Base-by-base conservation (phyloP, 1,284 basidiomycete genomes). In the Boletus mariae region DNA sequence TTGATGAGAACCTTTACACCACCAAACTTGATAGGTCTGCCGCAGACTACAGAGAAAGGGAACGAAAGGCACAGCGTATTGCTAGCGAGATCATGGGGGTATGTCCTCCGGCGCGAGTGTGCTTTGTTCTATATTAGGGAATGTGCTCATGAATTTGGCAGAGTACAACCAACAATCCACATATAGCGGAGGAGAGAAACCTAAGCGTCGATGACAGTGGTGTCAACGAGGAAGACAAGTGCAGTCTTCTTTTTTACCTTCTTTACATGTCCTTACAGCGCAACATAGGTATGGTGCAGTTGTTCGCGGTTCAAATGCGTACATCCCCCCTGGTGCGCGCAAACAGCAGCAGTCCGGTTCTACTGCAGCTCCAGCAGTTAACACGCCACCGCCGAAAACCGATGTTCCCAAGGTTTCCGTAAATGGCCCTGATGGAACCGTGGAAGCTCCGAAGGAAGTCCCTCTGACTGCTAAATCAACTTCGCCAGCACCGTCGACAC, bases 141-240 rank as follows among this genome's bases (percentile, higher is more conserved):
- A 26, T 20, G n/a, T 41, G 12, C 53, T 60, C 23, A 59, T 28
- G 26, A 29, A 32, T 57, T 52, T 51, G 23, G n/a, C 63, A 93
- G 92, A 73, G 80, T 57, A 60, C 78, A 5, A 76, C 84, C 7
- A 84, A 71, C 66, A 99, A 98, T 71, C 73, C 86, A 2, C 96
- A 99, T 71, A 71, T 98, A 51, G 87, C 89, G 47, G 96, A 99
- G 71, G 96, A 99, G 73, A 84, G 96, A 57, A 85, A 85, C 46
- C 72, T 87, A 62, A 75, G 78, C 35, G 64, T 74, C 5, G 89
- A 88, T 61, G 89, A 91, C 61, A 84, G 80, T 57, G 85, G 87
- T 26, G 70, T 79, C 54, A 92, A 96, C 68, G 96, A 99, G 73
- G 97, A 98, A 73, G 94, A 98, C 76, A 95, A 93, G 92, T 94